Evolutionary conservation across 2,329 filamentous ascomycete genomes (phyloP).

Genomic region (Neofusicoccum parvum): DNA sequence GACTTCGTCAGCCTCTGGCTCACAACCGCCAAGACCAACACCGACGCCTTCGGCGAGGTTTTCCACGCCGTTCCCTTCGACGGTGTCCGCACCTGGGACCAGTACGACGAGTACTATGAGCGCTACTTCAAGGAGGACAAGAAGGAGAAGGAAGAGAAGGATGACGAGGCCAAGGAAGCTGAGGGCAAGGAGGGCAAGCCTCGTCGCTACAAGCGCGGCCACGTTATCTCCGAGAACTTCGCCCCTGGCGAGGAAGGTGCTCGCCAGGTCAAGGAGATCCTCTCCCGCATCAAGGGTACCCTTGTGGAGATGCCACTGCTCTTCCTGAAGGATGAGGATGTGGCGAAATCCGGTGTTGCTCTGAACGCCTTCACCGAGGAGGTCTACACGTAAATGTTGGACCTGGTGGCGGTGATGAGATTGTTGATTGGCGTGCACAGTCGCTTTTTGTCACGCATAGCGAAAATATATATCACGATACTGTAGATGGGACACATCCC

Average conservation of each 20-base stretch:
- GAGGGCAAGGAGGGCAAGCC: slow-evolving; percentile 38
- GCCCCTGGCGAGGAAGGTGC: slow-evolving; percentile 42
- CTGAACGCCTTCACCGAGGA: slow-evolving; percentile 53
- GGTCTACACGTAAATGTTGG: slow-evolving; percentile 45
- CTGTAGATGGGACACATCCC: not conserved
- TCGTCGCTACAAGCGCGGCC: slow-evolving; percentile 76
- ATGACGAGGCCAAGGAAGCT: slow-evolving; percentile 39
- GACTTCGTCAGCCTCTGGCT: slow-evolving; percentile 74
- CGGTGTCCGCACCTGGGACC: slow-evolving; percentile 67
- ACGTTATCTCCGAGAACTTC: slow-evolving; percentile 68
- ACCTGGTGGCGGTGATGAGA: not conserved
- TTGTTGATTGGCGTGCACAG: not conserved
- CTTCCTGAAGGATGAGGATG: slow-evolving; percentile 82
- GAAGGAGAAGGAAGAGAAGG: slow-evolving; percentile 38
- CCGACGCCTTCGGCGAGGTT: slow-evolving; percentile 74
- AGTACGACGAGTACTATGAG: slow-evolving; percentile 73
- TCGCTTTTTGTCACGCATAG: not conserved
- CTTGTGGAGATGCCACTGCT: slow-evolving; percentile 84
- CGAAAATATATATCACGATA: not conserved
- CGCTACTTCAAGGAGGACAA: slow-evolving; percentile 60
- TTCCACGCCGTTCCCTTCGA: slow-evolving; percentile 81
- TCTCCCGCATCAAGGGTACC: slow-evolving; percentile 66
- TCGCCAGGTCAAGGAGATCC: slow-evolving; percentile 64
- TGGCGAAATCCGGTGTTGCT: slow-evolving; percentile 78
- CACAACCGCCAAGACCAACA: slow-evolving; percentile 73